Base-by-base conservation (phyloP, 805 yeast species). In the Candida corydali region DNA sequence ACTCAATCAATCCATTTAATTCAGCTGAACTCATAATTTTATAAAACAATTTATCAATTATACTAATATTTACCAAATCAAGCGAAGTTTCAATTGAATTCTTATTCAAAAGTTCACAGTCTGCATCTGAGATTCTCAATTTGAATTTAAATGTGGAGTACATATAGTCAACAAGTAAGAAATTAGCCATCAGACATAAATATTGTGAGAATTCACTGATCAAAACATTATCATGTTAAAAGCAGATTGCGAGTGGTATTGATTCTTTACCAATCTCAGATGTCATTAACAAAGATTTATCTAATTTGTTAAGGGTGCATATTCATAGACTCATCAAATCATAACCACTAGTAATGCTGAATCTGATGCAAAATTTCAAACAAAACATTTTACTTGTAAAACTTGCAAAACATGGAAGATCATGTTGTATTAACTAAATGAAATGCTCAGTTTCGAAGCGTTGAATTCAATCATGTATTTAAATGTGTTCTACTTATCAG, bases 181-280 rank as follows among this genome's bases (percentile, higher is more conserved):
- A 68, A 38, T 53, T 67, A 10, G 69, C 73, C 10, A 41, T 49
- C 19, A 75, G 93, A 30, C 61, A 68, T 32, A 73, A 75, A 63
- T 80, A 1, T 65, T 93, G 37, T 68, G 74, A 27, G 69, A 70
- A 5, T 89, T 93, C 51, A 66, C 75, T 10, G 50, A 55, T 2
- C 79, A 78, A 12, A 66, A 72, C 1, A 62, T 77, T 32, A 63
- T 69, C 28, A 52, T 87, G 25, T 66, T 76, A 56, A 80, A 75
- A 41, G 88, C 86, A 17, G 49, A 83, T 93, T 57, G 85, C 97
- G n/a, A 80, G 99, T 61, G 99, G 99, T 65, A 75, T 93, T 34
- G 96, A 91, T 61, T 72, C 93, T 30, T 61, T 72, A 11, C 70
- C 78, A 3, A 76, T 93, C 32, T 70, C 76, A 29, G 75, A 78